Evolutionary conservation across 768 basidiomycete species (phyloP).

Genomic region (Lyophyllum semitale): DNA sequence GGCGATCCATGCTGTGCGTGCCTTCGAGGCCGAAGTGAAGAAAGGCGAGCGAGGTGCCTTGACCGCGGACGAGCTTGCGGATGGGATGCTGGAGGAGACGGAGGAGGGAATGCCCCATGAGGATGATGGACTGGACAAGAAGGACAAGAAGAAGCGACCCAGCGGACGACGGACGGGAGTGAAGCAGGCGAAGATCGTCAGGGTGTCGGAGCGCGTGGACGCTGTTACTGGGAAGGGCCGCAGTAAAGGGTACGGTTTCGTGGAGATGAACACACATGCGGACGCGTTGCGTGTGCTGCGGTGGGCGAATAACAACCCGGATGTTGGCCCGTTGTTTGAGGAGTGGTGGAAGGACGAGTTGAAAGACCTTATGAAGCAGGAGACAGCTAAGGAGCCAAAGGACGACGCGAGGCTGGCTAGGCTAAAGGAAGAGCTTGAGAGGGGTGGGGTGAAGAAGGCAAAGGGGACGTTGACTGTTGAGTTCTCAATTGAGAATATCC

Average conservation of each 20-base stretch:
- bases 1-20: slow-evolving; percentile 74
- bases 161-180: slow-evolving; percentile 47
- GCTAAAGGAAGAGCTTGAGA: slow-evolving; percentile 58
- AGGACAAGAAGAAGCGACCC: slow-evolving; percentile 27
- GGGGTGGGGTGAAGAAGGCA: slow-evolving; percentile 37
- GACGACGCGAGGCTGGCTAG: slow-evolving; percentile 56
- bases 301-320: slow-evolving; percentile 91
- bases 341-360: slow-evolving; percentile 88
- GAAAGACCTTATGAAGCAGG: slow-evolving; percentile 55
- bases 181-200: slow-evolving; percentile 90
- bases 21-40: slow-evolving; percentile 81
- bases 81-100: slow-evolving; percentile 25
- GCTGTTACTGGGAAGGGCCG: slow-evolving; percentile 82
- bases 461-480: slow-evolving; percentile 78
- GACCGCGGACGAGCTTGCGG: slow-evolving; percentile 70
- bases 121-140: slow-evolving; percentile 24
- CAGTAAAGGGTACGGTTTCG: slow-evolving; percentile 93
- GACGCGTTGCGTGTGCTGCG: slow-evolving; percentile 90
- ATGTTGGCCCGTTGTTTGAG: slow-evolving; percentile 62
- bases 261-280: slow-evolving; percentile 86
- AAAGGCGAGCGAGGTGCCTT: slow-evolving; percentile 59
- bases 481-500: slow-evolving; percentile 94
- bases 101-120: slow-evolving; percentile 59
- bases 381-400: slow-evolving; percentile 46
- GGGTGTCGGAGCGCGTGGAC: slow-evolving; percentile 88